These are phyloP conservation scores for Russula vinacea DNA, from an alignment of 768 basidiomycete genomes.

Conservation along the genomic window DNA sequence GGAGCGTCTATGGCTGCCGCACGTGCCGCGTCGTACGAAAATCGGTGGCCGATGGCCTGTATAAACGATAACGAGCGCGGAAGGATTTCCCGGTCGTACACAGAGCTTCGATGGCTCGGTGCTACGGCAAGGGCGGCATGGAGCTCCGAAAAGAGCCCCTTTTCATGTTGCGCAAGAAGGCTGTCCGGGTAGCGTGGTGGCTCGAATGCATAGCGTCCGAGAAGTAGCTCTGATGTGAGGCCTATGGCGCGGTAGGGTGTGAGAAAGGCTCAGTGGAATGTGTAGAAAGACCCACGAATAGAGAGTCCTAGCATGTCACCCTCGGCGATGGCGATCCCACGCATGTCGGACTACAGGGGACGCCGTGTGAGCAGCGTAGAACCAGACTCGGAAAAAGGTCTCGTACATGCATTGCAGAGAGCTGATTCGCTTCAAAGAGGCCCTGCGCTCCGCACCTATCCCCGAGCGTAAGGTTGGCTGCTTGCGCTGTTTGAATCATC, in stretches of 20 bases:
- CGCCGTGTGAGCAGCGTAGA: slow-evolving; percentile 36
- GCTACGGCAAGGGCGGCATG: slow-evolving; percentile 21
- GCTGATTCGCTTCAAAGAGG: slow-evolving; percentile 60
- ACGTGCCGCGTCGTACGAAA: slow-evolving; percentile 55
- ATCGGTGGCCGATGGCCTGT: slow-evolving; percentile 62
- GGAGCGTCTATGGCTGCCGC: slow-evolving; percentile 44
- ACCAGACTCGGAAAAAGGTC: neutral
- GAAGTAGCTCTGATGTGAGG: slow-evolving; percentile 57
- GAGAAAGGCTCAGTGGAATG: slow-evolving; percentile 20
- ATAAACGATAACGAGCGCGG: slow-evolving; percentile 53
- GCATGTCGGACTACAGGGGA: slow-evolving; percentile 28
- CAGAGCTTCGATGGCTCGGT: slow-evolving; percentile 45
- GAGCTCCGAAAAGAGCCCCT: slow-evolving; percentile 36
- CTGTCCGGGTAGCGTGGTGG: slow-evolving; percentile 44
- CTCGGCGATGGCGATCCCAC: slow-evolving; percentile 41
- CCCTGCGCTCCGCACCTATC: slow-evolving; percentile 69
- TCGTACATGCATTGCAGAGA: slow-evolving; percentile 52
- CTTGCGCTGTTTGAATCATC: slow-evolving; percentile 36
- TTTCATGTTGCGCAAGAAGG: slow-evolving; percentile 51
- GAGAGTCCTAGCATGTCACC: slow-evolving; percentile 51
- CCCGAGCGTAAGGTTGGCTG: slow-evolving; percentile 48
- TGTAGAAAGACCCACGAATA: slow-evolving; percentile 44
- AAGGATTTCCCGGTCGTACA: slow-evolving; percentile 53
- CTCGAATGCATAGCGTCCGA: slow-evolving; percentile 51
- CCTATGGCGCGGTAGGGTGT: slow-evolving; percentile 35